Evolutionary conservation across 1,284 basidiomycete species (phyloP).

Genomic region (Cutaneotrichosporon dermatis): DNA sequence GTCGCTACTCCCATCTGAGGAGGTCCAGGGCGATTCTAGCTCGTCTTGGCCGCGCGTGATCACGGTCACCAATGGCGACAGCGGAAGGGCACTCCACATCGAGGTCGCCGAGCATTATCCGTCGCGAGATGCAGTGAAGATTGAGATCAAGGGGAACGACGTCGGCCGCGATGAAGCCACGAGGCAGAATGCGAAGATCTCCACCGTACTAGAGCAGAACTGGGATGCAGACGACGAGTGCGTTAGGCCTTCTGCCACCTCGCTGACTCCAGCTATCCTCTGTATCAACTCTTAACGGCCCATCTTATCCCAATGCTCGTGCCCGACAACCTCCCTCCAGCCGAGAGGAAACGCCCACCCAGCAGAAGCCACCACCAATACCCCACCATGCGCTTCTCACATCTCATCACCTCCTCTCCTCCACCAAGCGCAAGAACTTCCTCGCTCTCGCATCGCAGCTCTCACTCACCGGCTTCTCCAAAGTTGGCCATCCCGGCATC

Average conservation of each 20-base stretch:
- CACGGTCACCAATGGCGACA: conserved; percentile 50
- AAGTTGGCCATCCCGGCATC: conserved; percentile 67
- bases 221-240: conserved; percentile 52
- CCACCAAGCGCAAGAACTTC: conserved; percentile 62
- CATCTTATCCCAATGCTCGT: conserved; percentile 59
- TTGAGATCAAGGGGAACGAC: conserved; percentile 49
- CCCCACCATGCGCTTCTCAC: conserved; percentile 62
- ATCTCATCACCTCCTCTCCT: conserved; percentile 67
- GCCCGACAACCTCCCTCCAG: conserved; percentile 8
- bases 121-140: conserved; percentile 12
- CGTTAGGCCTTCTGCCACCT: conserved; percentile 46
- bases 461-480: conserved; percentile 61
- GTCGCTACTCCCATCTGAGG: conserved; percentile 61
- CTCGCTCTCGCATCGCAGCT: conserved; percentile 60
- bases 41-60: conserved; percentile 17
- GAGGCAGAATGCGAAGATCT: conserved; percentile 55
- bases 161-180: conserved; percentile 31
- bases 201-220: conserved; percentile 46
- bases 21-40: conserved; percentile 30
- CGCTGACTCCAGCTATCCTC: conserved; percentile 54
- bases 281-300: conserved; percentile 58
- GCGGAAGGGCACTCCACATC: conserved; percentile 46
- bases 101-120: conserved; percentile 48
- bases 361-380: not conserved
- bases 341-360: not conserved